phyloP scores from a whole-genome alignment of 2,329 filamentous ascomycete genomes.

The Lachnellula occidentalis region DNA sequence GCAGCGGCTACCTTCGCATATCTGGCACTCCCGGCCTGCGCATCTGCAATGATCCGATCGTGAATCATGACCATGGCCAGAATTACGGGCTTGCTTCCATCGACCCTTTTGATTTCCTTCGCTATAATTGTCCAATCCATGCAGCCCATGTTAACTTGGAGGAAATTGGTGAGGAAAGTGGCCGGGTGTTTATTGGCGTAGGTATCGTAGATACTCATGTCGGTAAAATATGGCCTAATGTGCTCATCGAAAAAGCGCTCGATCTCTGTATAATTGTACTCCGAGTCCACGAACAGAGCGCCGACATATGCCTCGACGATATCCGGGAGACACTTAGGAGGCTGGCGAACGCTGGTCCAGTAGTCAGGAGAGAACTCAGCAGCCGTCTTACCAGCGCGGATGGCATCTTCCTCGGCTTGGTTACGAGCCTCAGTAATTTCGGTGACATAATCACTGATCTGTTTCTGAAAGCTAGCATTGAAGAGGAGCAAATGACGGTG shows the following conservation, averaged over 20 bases:
- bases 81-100: constrained; percentile 44
- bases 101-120: constrained; percentile 37
- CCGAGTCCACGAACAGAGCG: constrained; percentile 84
- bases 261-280: constrained; percentile 70
- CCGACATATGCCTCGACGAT: constrained; percentile 85
- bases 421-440: constrained; percentile 51
- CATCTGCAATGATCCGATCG: constrained; percentile 57
- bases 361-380: constrained; percentile 53
- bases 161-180: constrained; percentile 60
- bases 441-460: constrained; percentile 49
- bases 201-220: constrained; percentile 82
- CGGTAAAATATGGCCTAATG: constrained; percentile 71
- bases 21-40: constrained; percentile 55
- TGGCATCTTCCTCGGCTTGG: constrained; percentile 31
- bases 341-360: constrained; percentile 58
- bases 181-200: constrained; percentile 85
- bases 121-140: constrained; percentile 45
- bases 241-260: constrained; percentile 71
- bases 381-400: constrained; percentile 31
- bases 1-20: constrained; percentile 69
- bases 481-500: constrained; percentile 65
- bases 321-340: constrained; percentile 75
- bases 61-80: constrained; percentile 75
- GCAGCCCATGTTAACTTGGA: constrained; percentile 64
- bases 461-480: constrained; percentile 37